Conservation (phyloP, 257 asterid species). For the Rauvolfia tetraphylla region DNA sequence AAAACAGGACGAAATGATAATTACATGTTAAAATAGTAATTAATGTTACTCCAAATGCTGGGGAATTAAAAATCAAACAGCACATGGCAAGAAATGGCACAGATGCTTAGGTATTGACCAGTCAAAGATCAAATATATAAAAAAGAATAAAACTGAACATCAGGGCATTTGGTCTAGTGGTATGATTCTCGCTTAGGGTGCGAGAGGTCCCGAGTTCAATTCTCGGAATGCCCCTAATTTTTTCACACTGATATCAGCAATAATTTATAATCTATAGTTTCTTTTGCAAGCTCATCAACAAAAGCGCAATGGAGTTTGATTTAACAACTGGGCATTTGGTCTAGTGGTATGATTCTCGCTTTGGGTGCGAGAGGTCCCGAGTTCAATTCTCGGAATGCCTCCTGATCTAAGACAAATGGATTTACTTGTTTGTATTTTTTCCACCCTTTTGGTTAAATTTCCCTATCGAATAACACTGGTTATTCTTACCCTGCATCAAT, state of each 20-base stretch:
- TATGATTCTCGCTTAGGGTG: slow-evolving; percentile 87
- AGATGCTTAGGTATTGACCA: too few relatives aligned
- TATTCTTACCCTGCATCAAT: neutral
- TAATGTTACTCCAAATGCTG: too few relatives aligned
- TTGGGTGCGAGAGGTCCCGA: slow-evolving; percentile 65
- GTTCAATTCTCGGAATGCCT: slow-evolving; percentile 75
- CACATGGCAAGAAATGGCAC: too few relatives aligned
- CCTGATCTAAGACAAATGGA: neutral
- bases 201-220: slow-evolving; percentile 92
- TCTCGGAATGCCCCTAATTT: slow-evolving; percentile 70
- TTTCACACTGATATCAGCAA: neutral
- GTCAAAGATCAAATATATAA: too few relatives aligned
- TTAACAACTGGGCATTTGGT: slow-evolving; percentile 52
- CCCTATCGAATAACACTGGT: neutral
- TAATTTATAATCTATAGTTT: too few relatives aligned
- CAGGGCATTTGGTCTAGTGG: slow-evolving; percentile 87
- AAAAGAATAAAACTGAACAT: too few relatives aligned
- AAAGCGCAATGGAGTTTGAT: neutral
- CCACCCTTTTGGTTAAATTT: neutral
- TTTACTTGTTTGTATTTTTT: neutral
- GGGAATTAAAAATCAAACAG: too few relatives aligned
- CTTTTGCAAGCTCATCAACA: neutral
- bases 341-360: slow-evolving; percentile 71
- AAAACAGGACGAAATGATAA: too few relatives aligned
- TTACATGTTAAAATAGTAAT: too few relatives aligned